Base-by-base conservation (phyloP, 2,329 filamentous ascomycete species). In the Trichoderma atrobrunneum region DNA sequence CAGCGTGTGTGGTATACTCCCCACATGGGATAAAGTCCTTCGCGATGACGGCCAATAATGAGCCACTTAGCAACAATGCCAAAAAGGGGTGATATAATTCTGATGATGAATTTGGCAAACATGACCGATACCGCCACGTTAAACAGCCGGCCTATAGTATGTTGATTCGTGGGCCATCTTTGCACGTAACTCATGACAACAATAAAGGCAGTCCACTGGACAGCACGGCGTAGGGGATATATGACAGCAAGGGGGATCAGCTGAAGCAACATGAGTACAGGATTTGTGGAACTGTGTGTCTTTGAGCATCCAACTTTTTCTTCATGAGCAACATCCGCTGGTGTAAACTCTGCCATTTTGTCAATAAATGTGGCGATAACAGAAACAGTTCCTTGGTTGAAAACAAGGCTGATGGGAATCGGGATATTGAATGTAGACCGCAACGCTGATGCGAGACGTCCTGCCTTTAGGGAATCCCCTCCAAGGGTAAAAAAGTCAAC, bases 11-110 rank as follows among this genome's bases (percentile, higher is more conserved):
- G 87, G 75, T 89, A 89, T 1, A 77, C 73, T 1, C 86, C 87
- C 87, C 87, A 89, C 87, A 89, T 89, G 2, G 87, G 87, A 74
- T 86, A 88, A 3, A 88, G 76, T 0, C 87, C 87, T 76, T 87
- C 83, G 43, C 80, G 81, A 76, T 87, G 85, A 1, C 83, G 82
- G 12, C 87, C 87, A 56, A 89, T 85, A 66, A 89, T 80, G 7
- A 85, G 59, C 87, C 87, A 89, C 76, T 89, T 89, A 63, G 83
- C 80, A 3, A 79, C 54, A 28, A 89, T 87, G n/a, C 83, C 86
- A 26, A 85, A 51, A 30, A 85, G 77, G 0, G 87, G 87, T 7
- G 81, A 78, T 7, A 85, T 72, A 2, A 82, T 76, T 18, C 81
- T 78, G 6, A 83, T 82, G 5, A 81, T 75, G 5, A 84, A 36